Evolutionary conservation across 2,329 filamentous ascomycete species (phyloP).

Genomic region (Colletotrichum cordylinicola): DNA sequence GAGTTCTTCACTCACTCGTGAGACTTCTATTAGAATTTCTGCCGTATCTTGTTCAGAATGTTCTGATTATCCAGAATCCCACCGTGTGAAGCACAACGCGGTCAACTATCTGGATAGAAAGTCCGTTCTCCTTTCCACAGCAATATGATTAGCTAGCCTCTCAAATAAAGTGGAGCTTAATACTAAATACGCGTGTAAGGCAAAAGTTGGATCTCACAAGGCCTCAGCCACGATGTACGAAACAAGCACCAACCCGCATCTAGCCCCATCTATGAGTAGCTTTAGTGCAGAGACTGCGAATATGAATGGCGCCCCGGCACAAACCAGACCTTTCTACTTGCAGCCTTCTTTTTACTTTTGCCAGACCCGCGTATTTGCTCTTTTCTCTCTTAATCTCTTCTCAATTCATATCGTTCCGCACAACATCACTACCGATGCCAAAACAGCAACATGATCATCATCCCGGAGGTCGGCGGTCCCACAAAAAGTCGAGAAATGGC

Average conservation of each 20-base stretch:
- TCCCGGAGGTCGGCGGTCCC: background rate
- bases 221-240: background rate
- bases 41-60: background rate
- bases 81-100: background rate
- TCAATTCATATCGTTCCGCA: background rate
- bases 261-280: background rate
- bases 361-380: background rate
- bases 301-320: background rate
- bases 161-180: background rate
- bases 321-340: background rate
- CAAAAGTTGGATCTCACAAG: background rate
- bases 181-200: background rate
- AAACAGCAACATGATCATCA: background rate
- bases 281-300: background rate
- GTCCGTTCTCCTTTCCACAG: background rate
- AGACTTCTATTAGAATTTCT: background rate
- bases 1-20: accelerated
- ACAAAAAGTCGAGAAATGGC: constrained; percentile 17
- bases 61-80: background rate
- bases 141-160: background rate
- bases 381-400: background rate
- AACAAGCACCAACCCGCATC: background rate
- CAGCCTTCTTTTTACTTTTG: background rate
- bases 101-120: background rate
- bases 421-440: background rate